Conservation (phyloP, 768 basidiomycete species). For the Tephrocybe sp. region DNA sequence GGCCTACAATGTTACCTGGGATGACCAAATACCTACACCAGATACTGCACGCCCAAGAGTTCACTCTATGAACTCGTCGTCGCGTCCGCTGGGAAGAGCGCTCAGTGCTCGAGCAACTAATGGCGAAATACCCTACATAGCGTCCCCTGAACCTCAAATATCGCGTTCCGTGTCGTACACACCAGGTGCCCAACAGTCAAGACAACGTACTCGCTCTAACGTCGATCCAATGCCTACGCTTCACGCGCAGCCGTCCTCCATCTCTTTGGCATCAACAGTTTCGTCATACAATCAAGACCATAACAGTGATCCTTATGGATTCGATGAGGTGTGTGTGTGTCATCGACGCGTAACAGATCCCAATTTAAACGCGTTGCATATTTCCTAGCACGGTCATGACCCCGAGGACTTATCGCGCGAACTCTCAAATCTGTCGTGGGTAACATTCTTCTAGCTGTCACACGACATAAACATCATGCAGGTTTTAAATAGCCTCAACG, state of each 20-base stretch:
- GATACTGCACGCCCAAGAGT: conserved; percentile 29
- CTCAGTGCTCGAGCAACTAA: conserved; percentile 31
- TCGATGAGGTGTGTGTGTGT: conserved; percentile 29
- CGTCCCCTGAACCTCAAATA: conserved; percentile 55
- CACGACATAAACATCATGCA: conserved; percentile 11
- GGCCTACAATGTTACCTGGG: conserved; percentile 34
- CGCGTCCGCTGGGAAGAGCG: conserved; percentile 34
- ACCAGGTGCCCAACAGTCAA: conserved; percentile 23
- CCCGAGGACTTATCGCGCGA: conserved; percentile 23
- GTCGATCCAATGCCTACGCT: conserved; percentile 25
- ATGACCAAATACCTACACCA: conserved; percentile 24
- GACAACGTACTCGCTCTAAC: conserved; percentile 25
- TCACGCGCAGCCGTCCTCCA: conserved; percentile 23
- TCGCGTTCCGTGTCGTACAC: conserved; percentile 44
- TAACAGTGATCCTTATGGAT: conserved; percentile 32
- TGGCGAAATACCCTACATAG: conserved; percentile 23
- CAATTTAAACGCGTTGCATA: background rate
- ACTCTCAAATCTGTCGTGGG: conserved; percentile 41
- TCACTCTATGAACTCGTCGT: conserved; percentile 29
- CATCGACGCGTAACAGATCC: background rate
- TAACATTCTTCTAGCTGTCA: conserved; percentile 15
- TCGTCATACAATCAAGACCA: conserved; percentile 40
- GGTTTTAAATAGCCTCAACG: conserved; percentile 46
- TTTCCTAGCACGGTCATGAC: conserved; percentile 15
- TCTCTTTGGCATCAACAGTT: conserved; percentile 29